phyloP scores from a whole-genome alignment of 2,329 filamentous ascomycete genomes.

The Epichloe glyceriae region DNA sequence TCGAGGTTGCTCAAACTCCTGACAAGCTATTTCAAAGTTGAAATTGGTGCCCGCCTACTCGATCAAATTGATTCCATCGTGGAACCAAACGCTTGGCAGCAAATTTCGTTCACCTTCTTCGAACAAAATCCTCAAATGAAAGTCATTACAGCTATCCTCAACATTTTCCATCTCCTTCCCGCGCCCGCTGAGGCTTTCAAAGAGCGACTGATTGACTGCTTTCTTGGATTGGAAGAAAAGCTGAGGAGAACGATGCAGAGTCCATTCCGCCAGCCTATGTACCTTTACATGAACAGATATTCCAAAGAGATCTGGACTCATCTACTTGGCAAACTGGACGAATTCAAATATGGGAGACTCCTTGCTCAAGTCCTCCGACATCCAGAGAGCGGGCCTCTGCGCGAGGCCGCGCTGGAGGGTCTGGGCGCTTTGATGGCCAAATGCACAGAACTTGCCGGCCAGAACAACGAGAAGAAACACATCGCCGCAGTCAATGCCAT shows the following conservation, averaged over 20 bases:
- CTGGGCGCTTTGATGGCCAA: slow-evolving; percentile 58
- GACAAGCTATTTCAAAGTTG: slow-evolving; percentile 98
- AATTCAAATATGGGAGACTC: slow-evolving; percentile 80
- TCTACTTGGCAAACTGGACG: slow-evolving; percentile 66
- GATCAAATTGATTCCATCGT: slow-evolving; percentile 90
- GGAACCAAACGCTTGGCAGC: slow-evolving; percentile 66
- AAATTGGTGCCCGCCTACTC: slow-evolving; percentile 84
- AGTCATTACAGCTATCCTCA: slow-evolving; percentile 86
- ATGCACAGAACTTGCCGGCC: slow-evolving; percentile 48
- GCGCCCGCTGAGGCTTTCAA: slow-evolving; percentile 84
- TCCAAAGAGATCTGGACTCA: slow-evolving; percentile 76
- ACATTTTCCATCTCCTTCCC: slow-evolving; percentile 93
- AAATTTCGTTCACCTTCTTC: slow-evolving; percentile 86
- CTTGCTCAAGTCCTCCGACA: slow-evolving; percentile 77
- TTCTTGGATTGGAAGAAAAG: slow-evolving; percentile 77
- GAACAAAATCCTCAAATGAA: slow-evolving; percentile 91
- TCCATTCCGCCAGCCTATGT: slow-evolving; percentile 79
- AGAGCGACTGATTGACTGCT: slow-evolving; percentile 75
- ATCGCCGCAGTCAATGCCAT: slow-evolving; percentile 74
- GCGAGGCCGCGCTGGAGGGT: slow-evolving; percentile 62
- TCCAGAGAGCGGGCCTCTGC: slow-evolving; percentile 58
- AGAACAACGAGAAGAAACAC: slow-evolving; percentile 56
- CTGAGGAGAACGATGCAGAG: slow-evolving; percentile 79
- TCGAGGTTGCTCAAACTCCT: slow-evolving; percentile 79
- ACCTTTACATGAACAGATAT: slow-evolving; percentile 89